A percentile compares a stretch with the other conserved stretches of the same genome.
These are phyloP conservation scores for Cercospora janseana DNA, from an alignment of 2,329 filamentous ascomycete species.

Conservation along the genomic window DNA sequence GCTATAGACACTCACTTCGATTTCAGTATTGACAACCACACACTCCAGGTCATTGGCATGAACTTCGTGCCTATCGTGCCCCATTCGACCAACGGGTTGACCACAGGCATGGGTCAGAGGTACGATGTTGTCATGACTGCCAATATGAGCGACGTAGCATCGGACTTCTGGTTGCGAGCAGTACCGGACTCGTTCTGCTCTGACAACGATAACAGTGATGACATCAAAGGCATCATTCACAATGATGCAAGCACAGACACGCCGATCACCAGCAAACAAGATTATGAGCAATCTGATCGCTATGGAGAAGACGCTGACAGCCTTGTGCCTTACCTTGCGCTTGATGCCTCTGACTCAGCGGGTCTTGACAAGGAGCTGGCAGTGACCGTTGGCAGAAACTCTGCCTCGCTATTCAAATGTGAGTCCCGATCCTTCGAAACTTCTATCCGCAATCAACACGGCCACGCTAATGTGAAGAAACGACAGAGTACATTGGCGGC, in stretches of 20 bases:
- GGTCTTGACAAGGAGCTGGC: conserved; percentile 16
- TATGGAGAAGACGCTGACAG: conserved; percentile 38
- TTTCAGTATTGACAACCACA: conserved; percentile 43
- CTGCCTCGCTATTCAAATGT: conserved; percentile 35
- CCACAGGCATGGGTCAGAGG: conserved; percentile 40
- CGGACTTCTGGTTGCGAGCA: conserved; percentile 39
- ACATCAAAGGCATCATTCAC: conserved; percentile 38
- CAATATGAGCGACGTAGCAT: conserved; percentile 31
- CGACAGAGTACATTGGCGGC: conserved; percentile 38
- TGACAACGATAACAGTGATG: conserved; percentile 36
- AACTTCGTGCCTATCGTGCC: conserved; percentile 48
- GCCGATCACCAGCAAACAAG: conserved; percentile 35
- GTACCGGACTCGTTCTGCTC: conserved; percentile 43
- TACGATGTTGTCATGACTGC: conserved; percentile 39
- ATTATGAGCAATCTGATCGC: conserved; percentile 38
- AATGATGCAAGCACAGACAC: conserved; percentile 37
- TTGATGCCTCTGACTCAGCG: conserved; percentile 26
- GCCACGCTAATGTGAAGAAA: conserved; percentile 28
- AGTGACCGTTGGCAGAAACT: conserved; percentile 36
- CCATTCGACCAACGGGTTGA: conserved; percentile 39
- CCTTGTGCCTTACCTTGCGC: conserved; percentile 37
- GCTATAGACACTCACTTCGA: conserved; percentile 41
- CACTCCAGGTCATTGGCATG: conserved; percentile 44
- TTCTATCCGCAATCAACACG: too few species aligned
- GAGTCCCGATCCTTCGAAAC: not conserved